Base-by-base conservation (phyloP, 177 flowering plant species). In the Viscum album region DNA sequence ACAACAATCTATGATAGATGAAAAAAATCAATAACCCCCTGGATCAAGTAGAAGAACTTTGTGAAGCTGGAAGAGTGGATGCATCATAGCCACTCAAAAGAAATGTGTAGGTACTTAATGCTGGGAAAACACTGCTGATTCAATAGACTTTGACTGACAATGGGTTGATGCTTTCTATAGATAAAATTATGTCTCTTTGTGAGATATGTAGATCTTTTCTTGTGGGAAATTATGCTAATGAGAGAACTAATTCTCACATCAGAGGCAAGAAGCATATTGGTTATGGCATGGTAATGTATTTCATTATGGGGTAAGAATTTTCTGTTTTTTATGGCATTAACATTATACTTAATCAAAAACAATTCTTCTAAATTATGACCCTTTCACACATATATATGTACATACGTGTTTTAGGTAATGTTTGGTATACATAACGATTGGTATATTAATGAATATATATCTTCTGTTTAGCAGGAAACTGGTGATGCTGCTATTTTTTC, bases 31-130 rank as follows among this genome's bases (percentile, higher is more conserved):
- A 94, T 75, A 92, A 87, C 66, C 82, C 92, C 59, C 82, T 94
- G 71, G 99, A 87, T 78, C 97, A 92, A 79, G 97, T n/a, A n/a
- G 99, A 95, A 80, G 70, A 89, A 52, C 94, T 95, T 66, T 97
- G 99, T 75, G 99, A 95, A 88, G 89, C 86, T 75, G 97, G 99
- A 32, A 95, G 89, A 72, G 97, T 95, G 66, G 99, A 95, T 83
- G 99, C 92, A 79, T 97, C 99, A 69, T 96, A 95, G 78, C 97
- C 99, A 36, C 89, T 95, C 30, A 95, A 92, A 97, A 86, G 90
- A 81, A 95, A 89, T 97, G 99, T 62, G 32, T 62, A 13, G 47
- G 67, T 79, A 67, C 87, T 95, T 58, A 90, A 90, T 80, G 59
- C 73, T 59, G 97, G 92, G 82, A 95, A 95, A 79, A 79, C 89